These are phyloP conservation scores for Glycine soja DNA, from an alignment of 306 rosid genomes.

Conservation along the genomic window DNA sequence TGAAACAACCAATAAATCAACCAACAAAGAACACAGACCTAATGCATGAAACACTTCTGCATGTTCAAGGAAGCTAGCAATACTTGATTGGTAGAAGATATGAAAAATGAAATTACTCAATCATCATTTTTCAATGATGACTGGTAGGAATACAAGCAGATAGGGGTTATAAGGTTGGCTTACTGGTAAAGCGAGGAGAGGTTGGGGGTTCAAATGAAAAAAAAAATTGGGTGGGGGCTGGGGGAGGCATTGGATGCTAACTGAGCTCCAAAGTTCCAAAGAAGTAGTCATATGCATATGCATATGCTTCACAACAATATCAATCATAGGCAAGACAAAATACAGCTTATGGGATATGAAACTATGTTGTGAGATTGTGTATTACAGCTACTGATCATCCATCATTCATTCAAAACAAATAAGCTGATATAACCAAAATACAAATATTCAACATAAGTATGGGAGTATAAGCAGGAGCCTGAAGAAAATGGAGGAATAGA, in stretches of 20 bases:
- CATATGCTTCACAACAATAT: constrained; percentile 14
- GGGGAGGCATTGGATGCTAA: neutral
- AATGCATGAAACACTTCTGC: neutral
- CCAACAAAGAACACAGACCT: constrained; percentile 33
- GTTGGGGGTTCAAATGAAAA: too few relatives aligned
- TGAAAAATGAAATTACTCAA: constrained; percentile 23
- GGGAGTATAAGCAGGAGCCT: neutral
- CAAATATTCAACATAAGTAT: neutral
- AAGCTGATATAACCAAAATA: constrained; percentile 18
- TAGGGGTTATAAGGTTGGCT: neutral
- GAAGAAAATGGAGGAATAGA: constrained; percentile 1
- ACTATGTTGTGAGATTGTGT: constrained; percentile 12
- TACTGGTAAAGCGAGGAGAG: too few relatives aligned
- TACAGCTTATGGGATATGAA: neutral
- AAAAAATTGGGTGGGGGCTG: neutral
- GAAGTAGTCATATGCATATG: neutral
- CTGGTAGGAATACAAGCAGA: neutral
- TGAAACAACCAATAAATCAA: constrained; percentile 28
- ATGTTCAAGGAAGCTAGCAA: neutral
- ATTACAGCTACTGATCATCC: constrained; percentile 27
- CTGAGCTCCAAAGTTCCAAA: too few relatives aligned
- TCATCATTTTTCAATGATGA: constrained; percentile 17
- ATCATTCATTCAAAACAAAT: constrained; percentile 24
- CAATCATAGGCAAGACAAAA: neutral
- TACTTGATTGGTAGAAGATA: neutral